A percentile compares a stretch with the other conserved stretches of the same genome.
Evolutionary conservation across 73 alveolate genomes (phyloP).

Genomic region (Paramecium sonneborni): DNA sequence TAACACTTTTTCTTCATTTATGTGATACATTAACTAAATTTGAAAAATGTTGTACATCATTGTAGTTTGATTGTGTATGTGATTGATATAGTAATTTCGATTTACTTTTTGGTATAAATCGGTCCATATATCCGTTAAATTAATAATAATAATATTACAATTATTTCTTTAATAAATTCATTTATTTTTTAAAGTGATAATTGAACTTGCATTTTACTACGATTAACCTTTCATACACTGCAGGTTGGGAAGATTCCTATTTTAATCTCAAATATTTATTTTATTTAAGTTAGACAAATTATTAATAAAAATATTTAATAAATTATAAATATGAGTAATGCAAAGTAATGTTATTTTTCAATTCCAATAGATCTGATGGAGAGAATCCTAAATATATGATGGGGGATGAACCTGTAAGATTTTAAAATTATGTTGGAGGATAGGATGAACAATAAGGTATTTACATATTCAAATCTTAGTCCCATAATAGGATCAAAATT

Average conservation of each 20-base stretch:
- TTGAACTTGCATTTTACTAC: not conserved
- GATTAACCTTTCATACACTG: not conserved
- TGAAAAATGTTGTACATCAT: not conserved
- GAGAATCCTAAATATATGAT: constrained; percentile 25
- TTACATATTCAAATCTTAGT: constrained; percentile 5
- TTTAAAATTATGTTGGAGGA: not conserved
- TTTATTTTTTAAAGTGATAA: not conserved
- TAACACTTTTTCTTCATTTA: not conserved
- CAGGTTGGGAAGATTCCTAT: not conserved
- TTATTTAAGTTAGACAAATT: not conserved
- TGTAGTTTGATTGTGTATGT: not conserved
- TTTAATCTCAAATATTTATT: not conserved
- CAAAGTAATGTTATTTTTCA: constrained; percentile 28
- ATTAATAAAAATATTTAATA: not conserved
- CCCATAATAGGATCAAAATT: constrained; percentile 59
- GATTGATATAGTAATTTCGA: not conserved
- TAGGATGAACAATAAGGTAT: constrained; percentile 34
- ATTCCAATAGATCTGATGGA: constrained; percentile 38
- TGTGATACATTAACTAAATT: not conserved
- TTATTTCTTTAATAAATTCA: not conserved
- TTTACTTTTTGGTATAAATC: constrained; percentile 27
- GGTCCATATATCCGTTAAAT: constrained; percentile 36
- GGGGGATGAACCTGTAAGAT: constrained; percentile 40
- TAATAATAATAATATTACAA: not conserved
- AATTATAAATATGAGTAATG: constrained; percentile 36